These are phyloP conservation scores for Dictyophora rubrovolvata DNA, from an alignment of 768 basidiomycete genomes.

Conservation along the genomic window DNA sequence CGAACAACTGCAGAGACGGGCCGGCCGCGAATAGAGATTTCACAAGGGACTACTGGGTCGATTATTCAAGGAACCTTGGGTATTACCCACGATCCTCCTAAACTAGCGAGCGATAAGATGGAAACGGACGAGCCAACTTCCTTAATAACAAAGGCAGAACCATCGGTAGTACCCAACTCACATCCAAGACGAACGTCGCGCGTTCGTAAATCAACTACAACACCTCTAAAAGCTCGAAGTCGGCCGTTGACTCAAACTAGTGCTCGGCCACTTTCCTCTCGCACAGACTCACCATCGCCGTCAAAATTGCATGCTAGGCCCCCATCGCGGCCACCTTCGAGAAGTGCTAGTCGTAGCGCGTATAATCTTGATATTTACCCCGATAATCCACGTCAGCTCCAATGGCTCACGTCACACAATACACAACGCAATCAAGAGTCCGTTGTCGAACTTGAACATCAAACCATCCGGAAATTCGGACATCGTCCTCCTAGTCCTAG, in stretches of 20 bases:
- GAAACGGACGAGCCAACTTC: background rate
- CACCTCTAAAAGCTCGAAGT: background rate
- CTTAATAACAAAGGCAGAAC: background rate
- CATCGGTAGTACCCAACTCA: background rate
- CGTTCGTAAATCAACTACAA: background rate
- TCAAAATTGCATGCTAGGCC: constrained; percentile 18
- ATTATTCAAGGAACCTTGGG: too few relatives aligned
- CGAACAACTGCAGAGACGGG: background rate
- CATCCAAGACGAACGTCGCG: background rate
- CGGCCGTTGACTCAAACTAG: background rate
- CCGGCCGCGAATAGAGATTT: background rate
- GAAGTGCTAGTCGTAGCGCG: constrained; percentile 21
- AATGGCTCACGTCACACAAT: constrained; percentile 61
- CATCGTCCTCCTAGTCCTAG: constrained; percentile 66
- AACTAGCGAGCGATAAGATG: background rate
- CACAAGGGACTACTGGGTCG: background rate
- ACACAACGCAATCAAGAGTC: constrained; percentile 66
- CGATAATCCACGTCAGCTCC: constrained; percentile 66
- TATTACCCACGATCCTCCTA: background rate
- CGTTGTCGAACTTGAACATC: constrained; percentile 51
- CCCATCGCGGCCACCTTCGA: constrained; percentile 34
- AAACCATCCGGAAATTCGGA: constrained; percentile 62
- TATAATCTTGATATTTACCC: constrained; percentile 37
- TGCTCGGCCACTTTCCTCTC: background rate
- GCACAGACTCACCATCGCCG: constrained; percentile 9